Conservation (phyloP, 169 alveolate genomes). For the Plasmodium adleri region DNA sequence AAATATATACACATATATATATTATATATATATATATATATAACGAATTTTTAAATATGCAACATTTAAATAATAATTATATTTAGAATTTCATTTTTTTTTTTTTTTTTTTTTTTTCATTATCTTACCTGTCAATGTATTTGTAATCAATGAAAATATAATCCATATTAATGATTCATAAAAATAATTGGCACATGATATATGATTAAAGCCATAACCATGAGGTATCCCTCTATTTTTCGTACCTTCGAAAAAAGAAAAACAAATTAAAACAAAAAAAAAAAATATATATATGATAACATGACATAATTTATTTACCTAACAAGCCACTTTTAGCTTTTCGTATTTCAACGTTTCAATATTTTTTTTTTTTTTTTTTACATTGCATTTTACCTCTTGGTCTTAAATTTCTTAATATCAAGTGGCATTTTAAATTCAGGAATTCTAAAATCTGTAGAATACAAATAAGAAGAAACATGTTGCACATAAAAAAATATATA, state of each 20-base stretch:
- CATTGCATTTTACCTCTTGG: slow-evolving; percentile 82
- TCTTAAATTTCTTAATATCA: slow-evolving; percentile 93
- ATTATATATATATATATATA: background rate
- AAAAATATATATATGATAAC: slow-evolving; percentile 37
- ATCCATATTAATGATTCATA: slow-evolving; percentile 98
- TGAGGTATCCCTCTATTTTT: slow-evolving; percentile 95
- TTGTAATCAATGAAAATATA: slow-evolving; percentile 88
- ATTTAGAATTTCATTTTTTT: background rate
- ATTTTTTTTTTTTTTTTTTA: background rate
- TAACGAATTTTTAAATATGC: background rate
- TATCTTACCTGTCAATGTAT: slow-evolving; percentile 85
- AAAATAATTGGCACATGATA: slow-evolving; percentile 97
- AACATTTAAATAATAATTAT: background rate
- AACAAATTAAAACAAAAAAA: slow-evolving; percentile 27
- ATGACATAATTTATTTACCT: background rate
- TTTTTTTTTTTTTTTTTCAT: background rate
- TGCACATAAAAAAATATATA: background rate
- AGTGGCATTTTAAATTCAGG: slow-evolving; percentile 94
- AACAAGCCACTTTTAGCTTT: too few species aligned
- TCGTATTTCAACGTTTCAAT: too few species aligned
- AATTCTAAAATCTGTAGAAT: slow-evolving; percentile 89
- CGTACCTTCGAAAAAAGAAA: slow-evolving; percentile 85
- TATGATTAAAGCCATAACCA: slow-evolving; percentile 96
- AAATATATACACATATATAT: background rate
- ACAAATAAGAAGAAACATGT: slow-evolving; percentile 5